Conservation (phyloP, 2,329 filamentous ascomycete species). For the Pseudogymnoascus sp. region DNA sequence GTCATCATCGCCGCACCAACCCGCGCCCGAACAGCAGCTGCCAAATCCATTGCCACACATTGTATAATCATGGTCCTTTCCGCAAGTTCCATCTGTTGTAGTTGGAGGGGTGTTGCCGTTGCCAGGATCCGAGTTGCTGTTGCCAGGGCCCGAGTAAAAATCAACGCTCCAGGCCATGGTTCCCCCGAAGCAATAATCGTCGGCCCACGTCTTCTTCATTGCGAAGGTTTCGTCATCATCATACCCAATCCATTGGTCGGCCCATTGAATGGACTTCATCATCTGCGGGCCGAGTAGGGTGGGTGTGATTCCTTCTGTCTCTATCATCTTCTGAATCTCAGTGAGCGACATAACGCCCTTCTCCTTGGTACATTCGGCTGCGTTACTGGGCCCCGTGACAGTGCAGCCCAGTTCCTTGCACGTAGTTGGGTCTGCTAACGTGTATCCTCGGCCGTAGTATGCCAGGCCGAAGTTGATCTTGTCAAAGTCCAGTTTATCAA, state of each 20-base stretch:
- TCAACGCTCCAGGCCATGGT: slow-evolving; percentile 26
- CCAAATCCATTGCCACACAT: slow-evolving; percentile 15
- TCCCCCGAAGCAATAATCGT: slow-evolving; percentile 26
- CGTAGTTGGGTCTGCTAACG: slow-evolving; percentile 13
- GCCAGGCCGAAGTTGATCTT: slow-evolving; percentile 42
- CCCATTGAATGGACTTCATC: slow-evolving; percentile 14
- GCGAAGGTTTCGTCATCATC: slow-evolving; percentile 25
- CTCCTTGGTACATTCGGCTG: slow-evolving; percentile 22
- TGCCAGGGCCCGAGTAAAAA: slow-evolving; percentile 18
- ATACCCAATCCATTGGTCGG: slow-evolving; percentile 27
- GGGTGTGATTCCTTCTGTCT: neutral
- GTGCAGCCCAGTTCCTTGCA: slow-evolving; percentile 20
- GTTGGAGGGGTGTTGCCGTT: slow-evolving; percentile 11
- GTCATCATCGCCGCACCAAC: slow-evolving; percentile 16
- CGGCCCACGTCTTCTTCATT: slow-evolving; percentile 21
- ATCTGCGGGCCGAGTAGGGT: neutral
- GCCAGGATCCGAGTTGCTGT: slow-evolving; percentile 17
- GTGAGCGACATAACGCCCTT: slow-evolving; percentile 27
- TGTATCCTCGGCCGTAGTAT: slow-evolving; percentile 41
- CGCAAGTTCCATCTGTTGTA: slow-evolving; percentile 15
- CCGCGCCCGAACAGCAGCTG: slow-evolving; percentile 17
- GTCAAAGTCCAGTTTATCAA: slow-evolving; percentile 30
- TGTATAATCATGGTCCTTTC: neutral
- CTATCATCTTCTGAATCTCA: slow-evolving; percentile 29
- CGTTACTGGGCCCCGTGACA: slow-evolving; percentile 17